Evolutionary conservation across 371 early-diverging fungal genomes (phyloP), one percentile per base, ranked within the genome.

Genomic region (Chytridiales sp.): DNA sequence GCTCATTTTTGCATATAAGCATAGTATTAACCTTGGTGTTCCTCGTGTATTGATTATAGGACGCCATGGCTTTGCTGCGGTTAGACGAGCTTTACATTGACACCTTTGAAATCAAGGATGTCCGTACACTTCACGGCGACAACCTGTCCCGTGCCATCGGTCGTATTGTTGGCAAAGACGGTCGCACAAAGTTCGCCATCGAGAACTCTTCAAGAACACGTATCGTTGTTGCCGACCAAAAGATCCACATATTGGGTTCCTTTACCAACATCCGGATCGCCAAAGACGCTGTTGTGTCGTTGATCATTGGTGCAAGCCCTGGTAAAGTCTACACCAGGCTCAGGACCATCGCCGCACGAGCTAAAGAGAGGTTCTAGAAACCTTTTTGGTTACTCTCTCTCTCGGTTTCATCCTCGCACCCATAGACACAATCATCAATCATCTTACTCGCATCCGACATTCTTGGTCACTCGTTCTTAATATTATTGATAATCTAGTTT

Each of bases 61-160:
- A 97, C 72, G 91, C 97, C 26, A 78, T 95, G 69, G 96, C 97
- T 6, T 82, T 97, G 44, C 73, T 97, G 60, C 89, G 98, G 64
- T 77, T 97, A 73, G 97, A 97, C 64, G 98, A 97, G 65, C 78
- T 97, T 62, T 97, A 86, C 74, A 70, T 98, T 68, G 98, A 99
- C 67, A 84, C 92, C 17, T 99, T 99, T 74, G 96, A 99, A 62
- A 89, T 98, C 74, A 95, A 96, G 79, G 99, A 99, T 73, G 92
- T 99, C 35, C 95, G 97, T 82, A 96, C 93, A 15, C 75, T 99
- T 44, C 88, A 88, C 51, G 94, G 96, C 48, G 94, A 96, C 66
- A 96, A 99, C 76, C 76, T 99, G 70, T 89, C 96, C 26, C 87
- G 99, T 63, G 99, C 99, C 24, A 91, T 99, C 69, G 99, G 99